Base-by-base conservation (phyloP, 1,284 basidiomycete species). In the Cutaneotrichosporon sp. region DNA sequence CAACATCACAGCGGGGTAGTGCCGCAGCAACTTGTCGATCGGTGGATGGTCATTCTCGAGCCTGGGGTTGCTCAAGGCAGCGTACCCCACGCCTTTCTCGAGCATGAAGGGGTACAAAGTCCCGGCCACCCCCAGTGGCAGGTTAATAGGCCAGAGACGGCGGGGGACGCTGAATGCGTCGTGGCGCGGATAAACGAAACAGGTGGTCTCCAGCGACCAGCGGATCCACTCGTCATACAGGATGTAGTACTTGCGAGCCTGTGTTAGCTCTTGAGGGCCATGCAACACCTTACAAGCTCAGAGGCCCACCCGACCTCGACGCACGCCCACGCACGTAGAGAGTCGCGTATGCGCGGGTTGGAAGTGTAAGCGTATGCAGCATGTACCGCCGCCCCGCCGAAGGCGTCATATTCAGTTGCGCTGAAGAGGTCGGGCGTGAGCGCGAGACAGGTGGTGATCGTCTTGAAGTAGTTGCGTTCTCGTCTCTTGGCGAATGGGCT, bases 141-240 rank as follows among this genome's bases (percentile, higher is more conserved):
- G 53, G 21, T 11, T 10, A 5, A 36, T 26, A 10, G 36, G 34
- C 53, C 53, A 56, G 10, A 56, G 7, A 5, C 53, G 53, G 36
- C 53, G 53, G 22, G 53, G 53, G 2, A 56, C 53, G n/a, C 21
- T 5, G 34, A 40, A 56, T 13, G 22, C 5, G 21, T 56, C 53
- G 9, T 34, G 38, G 32, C 32, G 36, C 14, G 53, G 34, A 34
- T 9, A 18, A 36, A 16, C 11, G 53, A 13, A 40, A 26, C 36
- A 13, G 34, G 53, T 36, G 6, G 9, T 6, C 2, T 16, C 53
- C 18, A 55, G 53, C 31, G 16, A 16, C 13, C 36, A n/a, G n/a
- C 53, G 53, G n/a, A 56, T 21, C 34, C 34, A 56, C 53, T 56
- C 53, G 53, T 56, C 53, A 13, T 22, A 38, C n/a, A 56, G 53